These are phyloP conservation scores for Ocimum tenuiflorum DNA, from an alignment of 257 asterid genomes.

Conservation along the genomic window DNA sequence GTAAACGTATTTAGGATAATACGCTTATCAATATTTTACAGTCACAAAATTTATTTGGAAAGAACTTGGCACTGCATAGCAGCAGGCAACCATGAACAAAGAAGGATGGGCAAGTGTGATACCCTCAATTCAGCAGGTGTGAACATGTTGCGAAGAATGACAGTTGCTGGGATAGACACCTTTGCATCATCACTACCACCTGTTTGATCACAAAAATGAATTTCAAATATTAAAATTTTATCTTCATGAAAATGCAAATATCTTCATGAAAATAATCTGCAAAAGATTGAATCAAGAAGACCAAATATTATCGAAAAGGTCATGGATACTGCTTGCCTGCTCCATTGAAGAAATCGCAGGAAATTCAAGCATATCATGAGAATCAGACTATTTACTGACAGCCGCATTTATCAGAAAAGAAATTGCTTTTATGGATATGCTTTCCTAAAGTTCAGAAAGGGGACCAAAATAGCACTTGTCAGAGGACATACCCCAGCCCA, in stretches of 20 bases:
- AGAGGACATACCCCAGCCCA: slow-evolving; percentile 86
- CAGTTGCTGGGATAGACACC: slow-evolving; percentile 72
- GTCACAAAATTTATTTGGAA: no score
- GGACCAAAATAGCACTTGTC: slow-evolving; percentile 4
- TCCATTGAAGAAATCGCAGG: background rate
- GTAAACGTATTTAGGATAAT: background rate
- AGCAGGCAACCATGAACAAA: background rate
- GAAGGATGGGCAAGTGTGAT: slow-evolving; percentile 17
- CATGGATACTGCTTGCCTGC: background rate
- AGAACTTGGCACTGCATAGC: no score
- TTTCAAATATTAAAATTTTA: background rate
- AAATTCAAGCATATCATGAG: background rate
- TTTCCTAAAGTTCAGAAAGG: background rate
- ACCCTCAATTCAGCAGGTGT: slow-evolving; percentile 89
- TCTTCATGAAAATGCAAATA: background rate
- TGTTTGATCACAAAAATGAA: slow-evolving; percentile 31
- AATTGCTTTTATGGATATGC: background rate
- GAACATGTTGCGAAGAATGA: slow-evolving; percentile 81
- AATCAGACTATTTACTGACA: slow-evolving; percentile 4
- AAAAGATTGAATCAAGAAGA: background rate
- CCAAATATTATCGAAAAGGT: background rate
- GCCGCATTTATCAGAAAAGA: background rate
- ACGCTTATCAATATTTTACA: background rate
- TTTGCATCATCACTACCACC: slow-evolving; percentile 94
- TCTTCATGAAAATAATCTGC: background rate